Conservation (phyloP, 352 stramenopile genomes). For the Phytophthora citrophthora region DNA sequence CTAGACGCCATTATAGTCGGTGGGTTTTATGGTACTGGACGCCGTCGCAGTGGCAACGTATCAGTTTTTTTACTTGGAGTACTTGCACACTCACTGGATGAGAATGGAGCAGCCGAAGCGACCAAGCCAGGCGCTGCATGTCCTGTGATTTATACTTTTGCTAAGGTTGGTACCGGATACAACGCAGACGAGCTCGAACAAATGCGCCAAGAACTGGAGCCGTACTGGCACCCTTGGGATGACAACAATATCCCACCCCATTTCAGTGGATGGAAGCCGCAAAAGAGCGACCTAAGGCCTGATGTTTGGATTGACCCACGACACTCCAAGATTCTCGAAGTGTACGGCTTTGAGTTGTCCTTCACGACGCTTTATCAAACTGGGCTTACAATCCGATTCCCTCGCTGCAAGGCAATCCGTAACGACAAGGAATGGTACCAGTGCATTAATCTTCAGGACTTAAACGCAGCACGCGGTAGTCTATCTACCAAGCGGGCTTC, state of each 20-base stretch:
- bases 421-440: conserved; percentile 88
- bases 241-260: conserved; percentile 68
- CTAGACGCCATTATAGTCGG: conserved; percentile 83
- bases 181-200: conserved; percentile 78
- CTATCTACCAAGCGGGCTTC: conserved; percentile 76
- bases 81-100: conserved; percentile 64
- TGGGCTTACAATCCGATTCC: conserved; percentile 81
- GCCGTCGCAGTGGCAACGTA: conserved; percentile 77
- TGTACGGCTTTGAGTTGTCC: conserved; percentile 88
- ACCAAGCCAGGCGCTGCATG: conserved; percentile 54
- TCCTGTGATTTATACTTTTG: conserved; percentile 81
- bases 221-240: conserved; percentile 81
- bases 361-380: conserved; percentile 85
- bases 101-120: conserved; percentile 49
- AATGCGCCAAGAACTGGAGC: conserved; percentile 78
- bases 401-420: conserved; percentile 80
- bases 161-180: conserved; percentile 86
- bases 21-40: conserved; percentile 80
- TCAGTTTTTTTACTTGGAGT: conserved; percentile 85
- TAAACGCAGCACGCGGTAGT: conserved; percentile 68
- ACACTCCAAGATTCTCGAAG: conserved; percentile 83
- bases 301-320: conserved; percentile 87
- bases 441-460: conserved; percentile 77
- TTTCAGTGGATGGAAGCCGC: conserved; percentile 81
- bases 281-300: conserved; percentile 74